phyloP scores from a whole-genome alignment of 176 grass and related monocot genomes.

The Saccharum spontaneum region DNA sequence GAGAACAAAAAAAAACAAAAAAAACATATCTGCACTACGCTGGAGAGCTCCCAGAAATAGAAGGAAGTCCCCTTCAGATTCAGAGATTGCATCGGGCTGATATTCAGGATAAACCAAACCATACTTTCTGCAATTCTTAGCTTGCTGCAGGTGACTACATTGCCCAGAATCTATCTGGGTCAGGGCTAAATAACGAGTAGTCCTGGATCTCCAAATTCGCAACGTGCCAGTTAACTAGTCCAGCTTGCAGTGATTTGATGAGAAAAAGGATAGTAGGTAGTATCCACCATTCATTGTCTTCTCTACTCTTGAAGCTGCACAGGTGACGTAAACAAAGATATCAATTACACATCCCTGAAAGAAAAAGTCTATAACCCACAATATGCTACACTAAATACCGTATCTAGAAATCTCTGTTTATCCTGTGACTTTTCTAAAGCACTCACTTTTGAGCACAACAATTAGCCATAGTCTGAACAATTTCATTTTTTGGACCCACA shows the following conservation, averaged over 20 bases:
- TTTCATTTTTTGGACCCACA: neutral
- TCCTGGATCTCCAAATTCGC: conserved; percentile 93
- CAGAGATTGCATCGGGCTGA: neutral
- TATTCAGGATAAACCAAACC: neutral
- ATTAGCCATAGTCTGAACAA: neutral
- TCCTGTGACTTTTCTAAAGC: neutral
- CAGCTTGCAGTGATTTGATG: conserved; percentile 70
- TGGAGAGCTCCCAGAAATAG: conserved; percentile 33
- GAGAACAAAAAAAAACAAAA: neutral
- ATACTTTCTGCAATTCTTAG: conserved; percentile 11
- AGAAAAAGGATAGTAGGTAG: conserved; percentile 63
- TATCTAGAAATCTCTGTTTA: neutral
- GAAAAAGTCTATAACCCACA: neutral
- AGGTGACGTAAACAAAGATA: neutral
- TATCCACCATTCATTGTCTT: conserved; percentile 87
- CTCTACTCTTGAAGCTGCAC: conserved; percentile 55
- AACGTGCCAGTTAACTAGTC: conserved; percentile 78
- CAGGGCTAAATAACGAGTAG: conserved; percentile 63
- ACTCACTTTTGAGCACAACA: neutral
- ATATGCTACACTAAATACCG: neutral
- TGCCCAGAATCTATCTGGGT: conserved; percentile 93
- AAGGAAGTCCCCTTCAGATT: conserved; percentile 12
- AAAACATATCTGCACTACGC: conserved; percentile 16
- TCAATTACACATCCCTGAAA: conserved; percentile 16
- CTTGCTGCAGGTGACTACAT: conserved; percentile 36